A percentile compares a stretch with the other conserved stretches of the same genome.
These are phyloP conservation scores for Plasmodium vinckei DNA, from an alignment of 169 alveolate species.

Conservation along the genomic window DNA sequence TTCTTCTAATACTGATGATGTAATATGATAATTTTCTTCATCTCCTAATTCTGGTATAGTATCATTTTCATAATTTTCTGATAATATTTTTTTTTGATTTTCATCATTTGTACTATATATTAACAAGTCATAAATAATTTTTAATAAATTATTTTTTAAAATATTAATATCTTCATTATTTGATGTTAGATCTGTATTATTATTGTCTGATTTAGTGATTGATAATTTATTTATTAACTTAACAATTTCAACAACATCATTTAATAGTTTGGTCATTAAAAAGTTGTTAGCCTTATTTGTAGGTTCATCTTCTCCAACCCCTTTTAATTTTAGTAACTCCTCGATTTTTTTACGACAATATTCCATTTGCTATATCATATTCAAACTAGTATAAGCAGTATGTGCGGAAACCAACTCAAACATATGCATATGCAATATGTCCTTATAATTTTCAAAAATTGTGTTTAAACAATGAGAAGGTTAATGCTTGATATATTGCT, in stretches of 20 bases:
- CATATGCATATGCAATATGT: neutral
- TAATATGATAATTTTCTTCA: constrained; percentile 31
- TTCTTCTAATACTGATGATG: constrained; percentile 41
- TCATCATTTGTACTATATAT: constrained; percentile 20
- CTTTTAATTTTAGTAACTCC: constrained; percentile 51
- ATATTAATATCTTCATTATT: constrained; percentile 35
- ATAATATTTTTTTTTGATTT: constrained; percentile 3
- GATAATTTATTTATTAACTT: constrained; percentile 48
- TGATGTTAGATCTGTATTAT: constrained; percentile 55
- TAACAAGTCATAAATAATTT: constrained; percentile 49
- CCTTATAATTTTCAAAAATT: too few relatives aligned
- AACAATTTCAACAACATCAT: constrained; percentile 61
- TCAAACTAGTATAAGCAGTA: neutral
- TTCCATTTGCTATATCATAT: constrained; percentile 26
- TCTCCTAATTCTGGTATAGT: neutral
- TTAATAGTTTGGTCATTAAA: constrained; percentile 29
- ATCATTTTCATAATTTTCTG: neutral
- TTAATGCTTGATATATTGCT: too few relatives aligned
- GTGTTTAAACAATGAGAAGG: too few relatives aligned
- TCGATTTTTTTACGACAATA: constrained; percentile 44
- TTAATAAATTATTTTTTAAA: constrained; percentile 27
- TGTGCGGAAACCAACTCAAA: too few relatives aligned
- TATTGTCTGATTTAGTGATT: constrained; percentile 31
- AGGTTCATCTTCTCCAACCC: neutral
- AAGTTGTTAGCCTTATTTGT: constrained; percentile 23